Conservation (phyloP, 805 yeast genomes). For the Danielozyma ontarioensis region DNA sequence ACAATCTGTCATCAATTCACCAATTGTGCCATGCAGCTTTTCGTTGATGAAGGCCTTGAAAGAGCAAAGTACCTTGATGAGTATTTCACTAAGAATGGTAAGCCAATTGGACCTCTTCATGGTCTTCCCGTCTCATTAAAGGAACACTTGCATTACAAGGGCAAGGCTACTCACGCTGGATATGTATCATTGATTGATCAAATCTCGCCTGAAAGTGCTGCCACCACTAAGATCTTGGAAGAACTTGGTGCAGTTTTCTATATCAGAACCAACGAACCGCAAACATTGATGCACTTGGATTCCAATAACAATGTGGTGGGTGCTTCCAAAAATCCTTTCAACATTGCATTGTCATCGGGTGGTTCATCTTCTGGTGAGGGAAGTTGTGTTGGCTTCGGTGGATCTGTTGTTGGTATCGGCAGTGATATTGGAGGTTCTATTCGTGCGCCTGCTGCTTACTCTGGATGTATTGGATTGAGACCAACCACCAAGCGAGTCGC, state of each 20-base stretch:
- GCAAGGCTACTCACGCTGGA: slow-evolving; percentile 54
- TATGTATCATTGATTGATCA: slow-evolving; percentile 50
- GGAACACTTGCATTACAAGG: slow-evolving; percentile 56
- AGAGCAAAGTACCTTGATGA: slow-evolving; percentile 54
- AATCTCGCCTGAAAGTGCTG: slow-evolving; percentile 42
- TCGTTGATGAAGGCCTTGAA: slow-evolving; percentile 54
- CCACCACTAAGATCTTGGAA: slow-evolving; percentile 42
- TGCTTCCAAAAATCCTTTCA: slow-evolving; percentile 53
- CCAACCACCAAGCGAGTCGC: slow-evolving; percentile 54
- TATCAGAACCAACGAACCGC: slow-evolving; percentile 66
- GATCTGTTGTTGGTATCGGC: slow-evolving; percentile 60
- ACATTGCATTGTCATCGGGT: slow-evolving; percentile 55
- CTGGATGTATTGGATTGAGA: slow-evolving; percentile 58
- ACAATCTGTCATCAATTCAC: slow-evolving; percentile 60
- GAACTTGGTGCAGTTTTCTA: slow-evolving; percentile 57
- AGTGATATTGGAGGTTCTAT: slow-evolving; percentile 73
- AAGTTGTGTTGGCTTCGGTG: slow-evolving; percentile 53
- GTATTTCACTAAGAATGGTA: slow-evolving; percentile 42
- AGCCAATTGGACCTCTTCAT: slow-evolving; percentile 56
- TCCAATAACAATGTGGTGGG: slow-evolving; percentile 58
- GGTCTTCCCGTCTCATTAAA: slow-evolving; percentile 64
- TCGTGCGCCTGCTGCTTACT: slow-evolving; percentile 62
- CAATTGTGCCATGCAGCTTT: slow-evolving; percentile 56
- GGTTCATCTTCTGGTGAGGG: slow-evolving; percentile 79
- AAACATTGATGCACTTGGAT: slow-evolving; percentile 64